Conservation (phyloP, 176 grass and related monocot genomes). For the Triticum aestivum region IWGSC_CS_RefSeq_v2.1 NC_057808.1:290187001-290187500, state of each 20-base stretch:
- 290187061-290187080: slow-evolving; percentile 23
- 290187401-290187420: slow-evolving; percentile 49
- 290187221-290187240: neutral
- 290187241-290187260: slow-evolving; percentile 26
- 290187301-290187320: slow-evolving; percentile 25
- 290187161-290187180: neutral
- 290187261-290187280: slow-evolving; percentile 22
- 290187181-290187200: slow-evolving; percentile 10
- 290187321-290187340: neutral
- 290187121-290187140: slow-evolving; percentile 10
- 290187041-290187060: neutral
- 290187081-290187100: slow-evolving; percentile 5
- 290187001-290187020: neutral
- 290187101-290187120: slow-evolving; percentile 7
- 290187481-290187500: slow-evolving; percentile 41
- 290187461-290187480: slow-evolving; percentile 54
- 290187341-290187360: slow-evolving; percentile 31
- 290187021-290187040: slow-evolving; percentile 25
- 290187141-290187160: slow-evolving; percentile 15
- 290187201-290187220: slow-evolving; percentile 1
- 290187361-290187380: neutral
- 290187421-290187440: slow-evolving; percentile 46
- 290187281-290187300: slow-evolving; percentile 27
- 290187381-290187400: slow-evolving; percentile 28
- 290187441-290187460: slow-evolving; percentile 56